Evolutionary conservation across 179 eudicot genomes (phyloP), one percentile per base, ranked within the genome.

Genomic region (Monotropa hypopitys): DNA sequence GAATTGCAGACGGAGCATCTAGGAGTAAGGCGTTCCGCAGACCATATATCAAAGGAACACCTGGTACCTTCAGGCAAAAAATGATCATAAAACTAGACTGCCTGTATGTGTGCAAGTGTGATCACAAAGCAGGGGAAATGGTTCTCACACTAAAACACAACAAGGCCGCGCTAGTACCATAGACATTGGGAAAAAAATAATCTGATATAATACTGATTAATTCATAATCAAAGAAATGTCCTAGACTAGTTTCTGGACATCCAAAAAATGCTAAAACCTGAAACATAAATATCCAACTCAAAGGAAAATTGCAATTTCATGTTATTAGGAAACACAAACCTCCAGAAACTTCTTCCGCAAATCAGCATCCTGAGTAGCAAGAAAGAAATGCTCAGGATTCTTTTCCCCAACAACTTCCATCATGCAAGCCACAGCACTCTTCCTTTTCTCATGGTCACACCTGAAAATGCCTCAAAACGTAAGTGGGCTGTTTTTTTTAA

Each of bases 301-400:
- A 43, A 51, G 74, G 45, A 72, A 72, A 28, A 4, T 8, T 3
- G 30, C 20, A 50, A 8, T 71, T 28, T 51, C 33, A 50, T 51
- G 16, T 12, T 12, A 50, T 50, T 33, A 0, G 15, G 47, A 70
- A 70, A 30, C 45, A 33, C 43, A 74, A 46, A 94, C 98, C 96
- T 90, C 83, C n/a, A 83, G 92, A 35, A 89, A 84, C 54, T 83
- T 87, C 82, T 82, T 86, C 74, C 97, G 87, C 80, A 94, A 63
- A 30, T 88, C 84, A 53, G 79, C 84, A 77, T 94, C 97, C 83
- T 94, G 98, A 46, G 93, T 90, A 62, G 88, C 97, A 61, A 94
- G 93, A 82, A 90, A 92, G 75, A 94, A 94, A 83, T 94, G 98
- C 81, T 94, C 98, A 0, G 83, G 75, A 77, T 94, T 94, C 11